phyloP scores from a whole-genome alignment of 768 basidiomycete species.

The Serendipita indica region DNA sequence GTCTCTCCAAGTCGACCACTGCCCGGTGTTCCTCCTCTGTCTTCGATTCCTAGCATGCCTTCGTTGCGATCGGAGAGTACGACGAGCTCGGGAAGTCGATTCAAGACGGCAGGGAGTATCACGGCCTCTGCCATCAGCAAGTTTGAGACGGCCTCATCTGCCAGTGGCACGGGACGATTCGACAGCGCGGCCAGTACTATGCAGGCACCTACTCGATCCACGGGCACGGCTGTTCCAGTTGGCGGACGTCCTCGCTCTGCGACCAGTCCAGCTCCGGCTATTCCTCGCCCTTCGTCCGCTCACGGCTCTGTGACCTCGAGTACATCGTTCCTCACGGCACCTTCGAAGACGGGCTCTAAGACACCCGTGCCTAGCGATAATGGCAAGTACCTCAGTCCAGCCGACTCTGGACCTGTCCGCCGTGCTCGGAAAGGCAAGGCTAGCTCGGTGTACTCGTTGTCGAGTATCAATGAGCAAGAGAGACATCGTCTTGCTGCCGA shows the following conservation, averaged over 20 bases:
- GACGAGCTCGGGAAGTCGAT: not conserved
- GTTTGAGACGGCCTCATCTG: not conserved
- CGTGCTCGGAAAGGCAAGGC: not conserved
- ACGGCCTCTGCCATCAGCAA: not conserved
- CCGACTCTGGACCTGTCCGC: not conserved
- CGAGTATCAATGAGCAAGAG: slow-evolving; percentile 3
- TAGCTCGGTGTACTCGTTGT: not conserved
- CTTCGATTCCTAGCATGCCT: not conserved
- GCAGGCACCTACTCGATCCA: not conserved
- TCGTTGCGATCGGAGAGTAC: not conserved
- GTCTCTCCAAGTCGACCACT: not conserved
- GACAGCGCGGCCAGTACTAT: not conserved
- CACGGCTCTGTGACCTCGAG: not conserved
- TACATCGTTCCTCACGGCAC: not conserved
- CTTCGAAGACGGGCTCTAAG: not conserved
- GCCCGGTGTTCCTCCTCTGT: not conserved
- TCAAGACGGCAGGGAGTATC: not conserved
- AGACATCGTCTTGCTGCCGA: not conserved
- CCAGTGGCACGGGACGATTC: not conserved
- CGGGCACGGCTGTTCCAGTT: not conserved
- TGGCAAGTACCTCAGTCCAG: not conserved
- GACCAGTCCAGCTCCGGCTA: not conserved
- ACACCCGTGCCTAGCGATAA: not conserved
- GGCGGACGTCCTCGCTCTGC: not conserved
- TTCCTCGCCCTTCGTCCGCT: not conserved